Base-by-base conservation (phyloP, 805 yeast genomes). In the Priceomyces melissophilus region DNA sequence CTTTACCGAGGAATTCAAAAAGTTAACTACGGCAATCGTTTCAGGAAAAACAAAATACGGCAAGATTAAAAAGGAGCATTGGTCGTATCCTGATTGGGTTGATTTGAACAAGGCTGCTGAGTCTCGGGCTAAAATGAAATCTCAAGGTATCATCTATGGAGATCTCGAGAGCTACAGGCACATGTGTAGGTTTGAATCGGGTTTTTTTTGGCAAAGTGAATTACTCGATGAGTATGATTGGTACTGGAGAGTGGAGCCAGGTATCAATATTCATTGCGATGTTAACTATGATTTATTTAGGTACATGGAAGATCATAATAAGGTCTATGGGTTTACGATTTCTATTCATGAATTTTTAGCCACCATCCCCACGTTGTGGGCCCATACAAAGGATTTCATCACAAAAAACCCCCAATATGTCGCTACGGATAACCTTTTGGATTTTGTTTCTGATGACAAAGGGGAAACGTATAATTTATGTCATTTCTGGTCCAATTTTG, bases 181-280 rank as follows among this genome's bases (percentile, higher is more conserved):
- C 63, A 88, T 88, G 96, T 88, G 96, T 62, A 76, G 96, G 57
- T 89, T 75, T 57, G 95, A 87, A 63, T 83, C 93, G 11, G 96
- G 96, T 1, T 85, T 88, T 66, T 89, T 89, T 66, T 88, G 77
- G 73, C 78, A 82, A 64, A 93, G 87, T 58, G 82, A 82, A 32
- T 57, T 84, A 43, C 60, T 89, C 73, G 71, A 70, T 41, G 82
- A 86, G n/a, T 88, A 81, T 61, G 88, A 85, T 46, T 89, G 83
- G 75, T 89, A 89, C 72, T 89, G 96, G 96, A 80, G 96, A 67
- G 95, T 89, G 41, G 96, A 89, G 64, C 96, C 96, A 13, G 86
- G 81, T 58, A 76, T 85, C 59, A 77, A 78, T 61, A 77, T 88
- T 53, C 82, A 71, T 65, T 88, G 96, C 72, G 96, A 89, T 63